Base-by-base conservation (phyloP, 2,329 filamentous ascomycete species). In the Microdochium trichocladiopsis region DNA sequence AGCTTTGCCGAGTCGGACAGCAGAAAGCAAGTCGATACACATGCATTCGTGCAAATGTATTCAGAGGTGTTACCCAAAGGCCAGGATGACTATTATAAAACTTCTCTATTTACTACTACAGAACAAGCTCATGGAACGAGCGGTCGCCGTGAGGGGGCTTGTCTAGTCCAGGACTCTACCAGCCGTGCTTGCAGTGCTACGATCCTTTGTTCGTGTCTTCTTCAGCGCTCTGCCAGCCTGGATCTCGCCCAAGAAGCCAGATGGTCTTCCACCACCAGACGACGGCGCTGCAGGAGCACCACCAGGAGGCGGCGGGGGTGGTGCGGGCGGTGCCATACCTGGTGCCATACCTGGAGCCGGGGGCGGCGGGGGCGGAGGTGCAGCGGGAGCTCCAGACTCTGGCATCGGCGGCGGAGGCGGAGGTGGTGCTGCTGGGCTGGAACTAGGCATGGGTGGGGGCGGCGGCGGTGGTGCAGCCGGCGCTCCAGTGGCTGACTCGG, bases 151-250 rank as follows among this genome's bases (percentile, higher is more conserved):
- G n/a, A n/a, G n/a, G n/a, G n/a, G n/a, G n/a, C n/a, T n/a, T n/a
- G 48, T 52, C 51, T 71, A 82, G 56, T 73, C 74, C 67, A 83
- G 68, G 54, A 96, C 92, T 55, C 84, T 82, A n/a, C 93, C 93
- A 22, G 90, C 88, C 53, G 85, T 76, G 50, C 84, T 69, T 50
- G 89, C 80, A 48, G 61, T 70, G 69, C 92, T 96, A 68, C 85
- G 86, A 69, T 99, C 94, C 69, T 90, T 92, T 1, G 94, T 97
- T 67, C 86, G 75, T 23, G 91, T 90, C 78, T 97, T 97, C 76
- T 80, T 91, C 65, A 99, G 73, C 2, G 83, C 70, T 69, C 70
- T 91, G 45, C 94, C 93, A 56, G 83, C 72, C 65, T 93, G 85
- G 56, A 99, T 97, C 66, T 96, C 83, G 54, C 84, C 85, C 57